Base-by-base conservation (phyloP, 441 rosid species). In the Biscutella laevigata region DNA sequence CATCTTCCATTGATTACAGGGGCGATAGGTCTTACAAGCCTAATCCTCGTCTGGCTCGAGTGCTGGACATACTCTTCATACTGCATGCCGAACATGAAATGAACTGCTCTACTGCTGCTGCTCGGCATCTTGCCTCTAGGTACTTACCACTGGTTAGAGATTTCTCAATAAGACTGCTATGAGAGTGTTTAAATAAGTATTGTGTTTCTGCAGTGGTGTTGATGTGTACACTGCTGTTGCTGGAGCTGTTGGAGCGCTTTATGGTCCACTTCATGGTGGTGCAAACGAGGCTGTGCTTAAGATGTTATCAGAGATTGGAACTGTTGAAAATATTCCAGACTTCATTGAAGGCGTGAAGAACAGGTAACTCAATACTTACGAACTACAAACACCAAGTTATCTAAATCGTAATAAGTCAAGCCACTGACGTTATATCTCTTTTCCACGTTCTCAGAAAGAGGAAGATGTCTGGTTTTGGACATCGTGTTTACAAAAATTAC, bases 381-480 rank as follows among this genome's bases (percentile, higher is more conserved):
- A 30, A 38, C 20, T 38, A 3, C 26, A 19, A 52, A 37, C 13
- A 64, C 21, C 9, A 12, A 17, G 4, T 14, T 14, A 30, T 16
- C 1, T 27, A 5, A 27, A 29, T 12, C 13, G 32, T 35, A 14
- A n/a, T 20, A 20, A 14, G 20, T 46, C 47, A 26, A 57, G 17
- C 43, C 19, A 22, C 56, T 14, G 6, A 59, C 54, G 20, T 58
- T 3, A 35, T 38, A 46, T 40, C 20, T 27, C 4, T 6, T 35
- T 61, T 25, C 11, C 29, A 33, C 5, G 50, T 7, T 47, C 25
- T 45, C 43, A 92, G 99, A 76, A 92, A 86, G 75, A 77, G 86
- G 67, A 92, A 92, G 83, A 81, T 92, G 97, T 92, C 95, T 1
- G 99, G 98, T 52, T 92, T 92, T 73, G 99, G 99, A 36, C 99